phyloP scores from a whole-genome alignment of 179 eudicot genomes.

The Amaranthus tricolor region DNA sequence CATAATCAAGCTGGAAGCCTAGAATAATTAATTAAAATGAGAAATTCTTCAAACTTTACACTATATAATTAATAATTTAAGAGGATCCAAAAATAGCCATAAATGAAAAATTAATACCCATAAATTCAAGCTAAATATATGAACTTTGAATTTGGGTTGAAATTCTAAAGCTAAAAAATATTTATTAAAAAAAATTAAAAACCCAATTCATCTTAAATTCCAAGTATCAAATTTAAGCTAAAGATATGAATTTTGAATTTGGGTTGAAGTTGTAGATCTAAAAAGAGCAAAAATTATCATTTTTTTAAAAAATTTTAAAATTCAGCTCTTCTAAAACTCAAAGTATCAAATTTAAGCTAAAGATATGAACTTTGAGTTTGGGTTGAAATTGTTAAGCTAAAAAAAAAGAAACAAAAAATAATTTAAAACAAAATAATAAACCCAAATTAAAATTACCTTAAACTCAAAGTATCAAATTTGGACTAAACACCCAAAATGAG shows the following conservation, averaged over 20 bases:
- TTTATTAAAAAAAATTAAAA: not conserved
- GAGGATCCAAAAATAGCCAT: slow-evolving; percentile 24
- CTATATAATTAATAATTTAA: not conserved
- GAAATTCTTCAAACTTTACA: not conserved
- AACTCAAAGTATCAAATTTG: slow-evolving; percentile 11
- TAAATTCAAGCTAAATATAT: slow-evolving; percentile 11
- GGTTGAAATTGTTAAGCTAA: not conserved
- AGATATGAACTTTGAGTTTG: not conserved
- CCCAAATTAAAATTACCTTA: slow-evolving; percentile 20
- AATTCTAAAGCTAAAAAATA: not conserved
- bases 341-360: not conserved
- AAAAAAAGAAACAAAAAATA: slow-evolving; percentile 1
- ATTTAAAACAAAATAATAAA: not conserved
- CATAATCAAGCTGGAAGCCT: not conserved
- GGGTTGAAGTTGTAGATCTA: not conserved
- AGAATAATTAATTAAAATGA: not conserved
- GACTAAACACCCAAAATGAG: not conserved
- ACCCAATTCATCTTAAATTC: slow-evolving; percentile 12
- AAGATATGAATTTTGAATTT: not conserved
- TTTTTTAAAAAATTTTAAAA: not conserved
- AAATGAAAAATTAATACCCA: slow-evolving; percentile 1
- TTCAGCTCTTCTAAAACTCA: not conserved
- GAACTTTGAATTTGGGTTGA: not conserved
- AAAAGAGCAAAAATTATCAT: no score
- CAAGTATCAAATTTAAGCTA: slow-evolving; percentile 12